These are phyloP conservation scores for Astraeus odoratus DNA, from an alignment of 768 basidiomycete species.

Conservation along the genomic window DNA sequence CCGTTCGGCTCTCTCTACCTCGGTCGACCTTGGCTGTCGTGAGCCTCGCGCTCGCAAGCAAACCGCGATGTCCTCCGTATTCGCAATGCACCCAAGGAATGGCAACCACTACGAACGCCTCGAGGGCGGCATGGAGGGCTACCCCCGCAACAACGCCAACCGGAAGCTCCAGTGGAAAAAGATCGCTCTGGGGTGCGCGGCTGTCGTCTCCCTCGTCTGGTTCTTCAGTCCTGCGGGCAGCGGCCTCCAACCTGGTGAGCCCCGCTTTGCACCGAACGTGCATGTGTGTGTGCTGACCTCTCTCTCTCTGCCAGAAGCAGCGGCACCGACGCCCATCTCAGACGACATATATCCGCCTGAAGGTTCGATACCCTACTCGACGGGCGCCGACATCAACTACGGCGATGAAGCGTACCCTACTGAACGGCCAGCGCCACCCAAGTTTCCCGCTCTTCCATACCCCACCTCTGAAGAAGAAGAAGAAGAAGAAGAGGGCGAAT, in stretches of 20 bases:
- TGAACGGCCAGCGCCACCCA: neutral
- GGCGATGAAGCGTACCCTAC: slow-evolving; percentile 9
- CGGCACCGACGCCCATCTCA: slow-evolving; percentile 11
- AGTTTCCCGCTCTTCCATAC: neutral
- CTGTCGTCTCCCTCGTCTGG: slow-evolving; percentile 57
- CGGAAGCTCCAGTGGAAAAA: slow-evolving; percentile 54
- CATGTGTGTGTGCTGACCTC: too few species aligned
- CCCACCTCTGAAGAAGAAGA: slow-evolving; percentile 1
- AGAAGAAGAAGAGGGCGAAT: too few species aligned
- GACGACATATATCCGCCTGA: slow-evolving; percentile 23
- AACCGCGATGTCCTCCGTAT: slow-evolving; percentile 13
- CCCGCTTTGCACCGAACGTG: too few species aligned
- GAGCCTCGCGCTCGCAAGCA: slow-evolving; percentile 19
- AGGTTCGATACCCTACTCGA: slow-evolving; percentile 3
- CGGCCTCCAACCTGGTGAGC: slow-evolving; percentile 15
- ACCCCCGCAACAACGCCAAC: slow-evolving; percentile 25
- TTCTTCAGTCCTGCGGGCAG: slow-evolving; percentile 48
- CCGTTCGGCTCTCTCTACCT: slow-evolving; percentile 23
- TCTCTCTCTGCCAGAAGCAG: too few species aligned
- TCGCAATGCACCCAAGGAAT: slow-evolving; percentile 27
- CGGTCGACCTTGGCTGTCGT: slow-evolving; percentile 20
- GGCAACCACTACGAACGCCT: slow-evolving; percentile 51
- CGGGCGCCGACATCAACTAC: neutral
- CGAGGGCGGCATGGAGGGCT: slow-evolving; percentile 56
- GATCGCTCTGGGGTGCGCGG: slow-evolving; percentile 50